Evolutionary conservation across 106 monocot species (phyloP).

Genomic region (Amphibolis antarctica): DNA sequence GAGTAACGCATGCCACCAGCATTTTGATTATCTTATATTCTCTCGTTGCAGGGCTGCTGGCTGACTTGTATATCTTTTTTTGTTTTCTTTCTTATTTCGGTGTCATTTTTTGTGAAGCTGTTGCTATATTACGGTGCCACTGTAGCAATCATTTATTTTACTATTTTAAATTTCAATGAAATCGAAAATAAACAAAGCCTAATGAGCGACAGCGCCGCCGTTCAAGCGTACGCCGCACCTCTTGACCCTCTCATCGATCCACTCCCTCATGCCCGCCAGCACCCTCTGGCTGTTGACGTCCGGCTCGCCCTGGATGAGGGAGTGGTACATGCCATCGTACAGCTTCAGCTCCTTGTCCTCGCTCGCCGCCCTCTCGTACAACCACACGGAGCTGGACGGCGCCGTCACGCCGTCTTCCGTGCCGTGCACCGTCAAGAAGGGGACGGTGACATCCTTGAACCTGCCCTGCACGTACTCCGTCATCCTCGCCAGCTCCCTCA

Average conservation of each 20-base stretch:
- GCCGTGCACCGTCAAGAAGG: constrained; percentile 49
- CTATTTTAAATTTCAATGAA: no score
- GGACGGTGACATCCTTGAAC: constrained; percentile 43
- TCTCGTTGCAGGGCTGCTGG: no score
- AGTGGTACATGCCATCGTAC: constrained; percentile 42
- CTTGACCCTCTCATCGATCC: constrained; percentile 65
- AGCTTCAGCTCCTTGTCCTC: constrained; percentile 23
- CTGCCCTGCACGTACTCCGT: constrained; percentile 40
- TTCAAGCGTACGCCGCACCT: constrained; percentile 31
- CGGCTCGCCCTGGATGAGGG: constrained; percentile 36
- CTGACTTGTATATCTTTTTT: neutral
- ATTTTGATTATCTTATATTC: no score
- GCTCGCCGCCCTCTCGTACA: constrained; percentile 29
- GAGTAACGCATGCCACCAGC: no score
- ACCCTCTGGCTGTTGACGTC: constrained; percentile 37
- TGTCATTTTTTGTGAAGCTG: constrained; percentile 97
- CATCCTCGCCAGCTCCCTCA: constrained; percentile 67
- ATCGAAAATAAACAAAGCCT: no score
- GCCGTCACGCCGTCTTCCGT: constrained; percentile 33
- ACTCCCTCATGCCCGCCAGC: constrained; percentile 55
- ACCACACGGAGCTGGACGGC: constrained; percentile 16
- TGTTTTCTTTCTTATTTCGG: constrained; percentile 18
- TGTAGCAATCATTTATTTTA: constrained; percentile 84
- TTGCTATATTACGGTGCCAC: constrained; percentile 94
- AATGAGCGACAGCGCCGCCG: no score